Conservation (phyloP, 768 basidiomycete species). For the Mycena albidolilacea region DNA sequence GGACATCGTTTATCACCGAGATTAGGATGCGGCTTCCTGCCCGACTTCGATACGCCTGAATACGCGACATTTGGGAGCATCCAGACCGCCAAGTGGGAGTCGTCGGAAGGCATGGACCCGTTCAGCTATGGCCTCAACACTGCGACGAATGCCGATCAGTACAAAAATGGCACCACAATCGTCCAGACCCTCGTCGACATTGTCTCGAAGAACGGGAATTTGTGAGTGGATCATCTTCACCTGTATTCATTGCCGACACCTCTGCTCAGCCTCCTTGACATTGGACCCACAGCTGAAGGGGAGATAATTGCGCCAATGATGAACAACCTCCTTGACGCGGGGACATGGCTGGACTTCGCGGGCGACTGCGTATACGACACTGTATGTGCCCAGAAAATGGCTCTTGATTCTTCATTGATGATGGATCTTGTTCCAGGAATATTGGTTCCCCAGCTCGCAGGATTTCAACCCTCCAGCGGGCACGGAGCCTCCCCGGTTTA, state of each 20-base stretch:
- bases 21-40: constrained; percentile 63
- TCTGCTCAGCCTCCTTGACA: constrained; percentile 59
- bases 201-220: constrained; percentile 76
- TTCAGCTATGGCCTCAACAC: constrained; percentile 64
- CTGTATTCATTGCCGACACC: background rate
- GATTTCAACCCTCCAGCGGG: constrained; percentile 46
- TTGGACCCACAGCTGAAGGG: constrained; percentile 71
- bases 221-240: constrained; percentile 50
- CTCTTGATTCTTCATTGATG: constrained; percentile 2
- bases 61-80: constrained; percentile 63
- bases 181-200: constrained; percentile 69
- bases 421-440: constrained; percentile 49
- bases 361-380: constrained; percentile 69
- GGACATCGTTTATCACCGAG: background rate
- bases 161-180: constrained; percentile 65
- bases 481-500: constrained; percentile 57
- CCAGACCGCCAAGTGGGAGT: constrained; percentile 69
- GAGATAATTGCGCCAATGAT: constrained; percentile 65
- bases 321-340: constrained; percentile 64
- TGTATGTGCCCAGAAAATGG: constrained; percentile 48
- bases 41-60: constrained; percentile 72
- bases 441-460: constrained; percentile 64
- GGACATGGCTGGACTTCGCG: constrained; percentile 64
- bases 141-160: constrained; percentile 57
- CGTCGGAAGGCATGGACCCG: constrained; percentile 72